phyloP scores from a whole-genome alignment of 306 rosid species.

The Cajanus cajan region DNA sequence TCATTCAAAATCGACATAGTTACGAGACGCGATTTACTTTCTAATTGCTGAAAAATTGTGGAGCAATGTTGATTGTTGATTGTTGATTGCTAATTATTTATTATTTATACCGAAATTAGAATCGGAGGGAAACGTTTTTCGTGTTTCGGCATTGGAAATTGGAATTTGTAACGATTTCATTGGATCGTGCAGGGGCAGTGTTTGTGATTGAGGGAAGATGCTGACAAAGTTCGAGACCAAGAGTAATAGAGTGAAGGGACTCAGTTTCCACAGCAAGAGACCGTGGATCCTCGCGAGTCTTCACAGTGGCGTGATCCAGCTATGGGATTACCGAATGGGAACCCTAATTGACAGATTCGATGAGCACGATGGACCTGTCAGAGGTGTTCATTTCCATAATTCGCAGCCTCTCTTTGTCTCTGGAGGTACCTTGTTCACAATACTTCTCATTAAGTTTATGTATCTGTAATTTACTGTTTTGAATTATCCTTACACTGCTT shows the following conservation, averaged over 20 bases:
- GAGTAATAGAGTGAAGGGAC: conserved; percentile 97
- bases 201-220: conserved; percentile 54
- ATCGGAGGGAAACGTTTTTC: not conserved
- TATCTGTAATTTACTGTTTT: not conserved
- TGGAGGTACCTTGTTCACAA: conserved; percentile 64
- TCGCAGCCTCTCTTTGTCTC: conserved; percentile 96
- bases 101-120: not conserved
- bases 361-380: conserved; percentile 98
- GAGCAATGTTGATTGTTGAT: conserved; percentile 22
- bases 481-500: not conserved
- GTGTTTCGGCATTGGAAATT: conserved; percentile 22
- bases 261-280: conserved; percentile 92
- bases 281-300: conserved; percentile 99
- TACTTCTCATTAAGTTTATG: not conserved
- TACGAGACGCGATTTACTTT: not conserved
- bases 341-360: conserved; percentile 91
- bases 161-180: conserved; percentile 32
- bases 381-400: conserved; percentile 95
- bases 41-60: not conserved
- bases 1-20: not conserved
- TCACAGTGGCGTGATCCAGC: conserved; percentile 99
- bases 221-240: conserved; percentile 97
- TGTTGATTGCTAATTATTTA: not conserved
- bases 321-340: conserved; percentile 99
- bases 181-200: conserved; percentile 37